Evolutionary conservation across 2,329 filamentous ascomycete species (phyloP), one percentile per base, ranked within the genome.

Genomic region (Pyrenophora seminiperda): DNA sequence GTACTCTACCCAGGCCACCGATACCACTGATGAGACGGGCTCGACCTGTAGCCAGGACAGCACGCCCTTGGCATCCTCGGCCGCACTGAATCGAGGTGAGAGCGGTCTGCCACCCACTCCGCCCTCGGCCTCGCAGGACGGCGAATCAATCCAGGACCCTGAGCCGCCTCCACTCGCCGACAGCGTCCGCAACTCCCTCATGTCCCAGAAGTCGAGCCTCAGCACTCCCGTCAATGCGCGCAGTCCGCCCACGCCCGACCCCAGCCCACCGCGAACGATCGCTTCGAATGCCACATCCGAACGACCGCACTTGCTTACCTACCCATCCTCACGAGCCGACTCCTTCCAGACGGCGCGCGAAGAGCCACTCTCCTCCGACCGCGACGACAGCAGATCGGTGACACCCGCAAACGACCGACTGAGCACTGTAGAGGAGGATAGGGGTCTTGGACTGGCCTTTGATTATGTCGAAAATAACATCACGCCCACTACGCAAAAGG

Each of bases 291-390:
- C 41, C 19, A 48, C 58, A 5, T 54, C 59, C 32, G 55, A 63
- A 14, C 71, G 70, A 19, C 67, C 70, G 2, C 53, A 56, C 5
- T 51, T 67, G 5, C 59, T 66, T 27, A 54, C 65, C 20, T 71
- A 72, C 51, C 70, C 76, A 6, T 79, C 77, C 5, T 76, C 73
- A 17, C 54, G 70, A 22, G 75, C 76, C 24, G 77, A 78, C 19
- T 79, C 76, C 0, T 79, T 78, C 58, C 73, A 67, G 36, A 79
- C 77, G 1, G 77, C 77, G 9, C 67, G 69, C 47, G 77, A 79
- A 57, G 73, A 75, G 13, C 67, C 64, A 7, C 55, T 65, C 4
- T 70, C 69, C 18, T 71, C 72, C 1, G 70, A 74, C 30, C 45
- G 55, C 31, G 66, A 65, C 45, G 62, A 62, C 33, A 68, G 68